These are phyloP conservation scores for Smallanthus sonchifolius DNA, from an alignment of 129 eudicot genomes.

Conservation along the genomic window DNA sequence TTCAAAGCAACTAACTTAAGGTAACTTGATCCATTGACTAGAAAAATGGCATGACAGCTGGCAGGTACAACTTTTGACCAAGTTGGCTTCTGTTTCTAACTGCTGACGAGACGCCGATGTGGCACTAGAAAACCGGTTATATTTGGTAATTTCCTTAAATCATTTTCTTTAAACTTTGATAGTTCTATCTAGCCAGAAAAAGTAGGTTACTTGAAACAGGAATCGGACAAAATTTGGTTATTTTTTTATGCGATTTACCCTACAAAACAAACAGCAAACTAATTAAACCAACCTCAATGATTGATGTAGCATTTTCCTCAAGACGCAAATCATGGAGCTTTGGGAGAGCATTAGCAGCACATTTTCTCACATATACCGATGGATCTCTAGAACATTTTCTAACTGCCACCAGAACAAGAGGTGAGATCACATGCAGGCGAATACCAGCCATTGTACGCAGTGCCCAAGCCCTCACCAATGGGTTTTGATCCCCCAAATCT, in stretches of 20 bases:
- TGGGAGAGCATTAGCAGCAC: slow-evolving; percentile 97
- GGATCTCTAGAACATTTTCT: slow-evolving; percentile 94
- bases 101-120: background rate
- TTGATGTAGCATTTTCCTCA: slow-evolving; percentile 62
- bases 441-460: slow-evolving; percentile 99
- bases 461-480: slow-evolving; percentile 99
- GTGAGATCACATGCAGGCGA: slow-evolving; percentile 85
- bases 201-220: background rate
- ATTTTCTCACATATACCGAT: slow-evolving; percentile 90
- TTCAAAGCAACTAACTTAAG: background rate
- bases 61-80: background rate
- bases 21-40: background rate
- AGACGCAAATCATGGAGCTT: slow-evolving; percentile 82
- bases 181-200: background rate
- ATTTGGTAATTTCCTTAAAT: background rate
- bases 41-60: background rate
- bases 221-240: background rate
- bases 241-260: background rate
- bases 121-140: background rate
- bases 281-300: slow-evolving; percentile 67
- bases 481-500: slow-evolving; percentile 92
- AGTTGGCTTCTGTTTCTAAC: background rate
- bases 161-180: background rate
- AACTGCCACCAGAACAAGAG: slow-evolving; percentile 81
- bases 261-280: slow-evolving; percentile 8